Conservation (phyloP, 371 early-diverging fungal species). For the Aphelidium insulamus region DNA sequence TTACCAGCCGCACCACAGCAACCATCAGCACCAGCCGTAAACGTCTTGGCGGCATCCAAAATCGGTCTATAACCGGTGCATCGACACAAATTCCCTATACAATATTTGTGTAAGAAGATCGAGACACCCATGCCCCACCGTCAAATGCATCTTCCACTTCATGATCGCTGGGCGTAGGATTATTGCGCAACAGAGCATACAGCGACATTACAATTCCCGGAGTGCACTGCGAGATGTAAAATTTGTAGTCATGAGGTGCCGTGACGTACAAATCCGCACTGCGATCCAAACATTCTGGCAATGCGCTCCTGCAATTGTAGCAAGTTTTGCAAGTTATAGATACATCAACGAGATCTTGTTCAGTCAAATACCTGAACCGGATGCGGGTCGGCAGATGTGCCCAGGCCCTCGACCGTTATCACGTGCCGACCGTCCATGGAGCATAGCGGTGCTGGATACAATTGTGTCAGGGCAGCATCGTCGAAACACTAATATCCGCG, state of each 20-base stretch:
- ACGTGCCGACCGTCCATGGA: constrained; percentile 49
- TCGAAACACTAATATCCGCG: too few relatives aligned
- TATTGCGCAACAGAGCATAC: constrained; percentile 39
- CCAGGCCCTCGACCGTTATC: constrained; percentile 52
- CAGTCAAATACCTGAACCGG: constrained; percentile 35
- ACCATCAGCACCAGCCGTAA: constrained; percentile 13
- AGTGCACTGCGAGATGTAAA: constrained; percentile 43
- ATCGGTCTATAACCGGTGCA: constrained; percentile 68
- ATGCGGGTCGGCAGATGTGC: constrained; percentile 35
- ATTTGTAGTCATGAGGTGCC: background rate
- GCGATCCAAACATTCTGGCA: constrained; percentile 11
- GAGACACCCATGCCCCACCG: constrained; percentile 18
- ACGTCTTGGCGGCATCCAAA: constrained; percentile 47
- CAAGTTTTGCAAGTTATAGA: background rate
- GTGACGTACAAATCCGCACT: background rate
- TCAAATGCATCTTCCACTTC: constrained; percentile 58
- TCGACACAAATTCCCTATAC: constrained; percentile 43
- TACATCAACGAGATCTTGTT: background rate
- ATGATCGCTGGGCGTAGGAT: constrained; percentile 26
- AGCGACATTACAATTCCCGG: constrained; percentile 64
- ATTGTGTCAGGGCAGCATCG: too few relatives aligned
- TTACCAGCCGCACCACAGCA: constrained; percentile 11
- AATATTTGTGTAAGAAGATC: background rate
- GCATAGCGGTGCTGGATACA: constrained; percentile 39
- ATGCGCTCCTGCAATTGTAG: constrained; percentile 19